Evolutionary conservation across 495 filamentous ascomycete genomes (phyloP).

Genomic region (Penicillium cinerascens): DNA sequence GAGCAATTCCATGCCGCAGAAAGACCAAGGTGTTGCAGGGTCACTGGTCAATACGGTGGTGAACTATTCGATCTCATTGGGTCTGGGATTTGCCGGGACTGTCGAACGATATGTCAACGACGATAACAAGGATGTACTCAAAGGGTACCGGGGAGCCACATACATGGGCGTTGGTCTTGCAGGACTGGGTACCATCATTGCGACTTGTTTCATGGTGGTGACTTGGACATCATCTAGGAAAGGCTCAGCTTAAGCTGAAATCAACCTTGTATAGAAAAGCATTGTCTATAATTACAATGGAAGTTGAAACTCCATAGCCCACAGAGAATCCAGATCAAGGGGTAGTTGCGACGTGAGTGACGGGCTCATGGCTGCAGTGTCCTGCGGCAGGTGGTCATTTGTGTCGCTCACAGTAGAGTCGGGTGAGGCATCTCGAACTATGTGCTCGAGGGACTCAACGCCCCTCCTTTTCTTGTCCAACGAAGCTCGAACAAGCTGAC

Average conservation of each 20-base stretch:
- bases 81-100: conserved; percentile 63
- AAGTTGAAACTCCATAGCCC: conserved; percentile 13
- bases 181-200: conserved; percentile 21
- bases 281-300: background rate
- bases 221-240: conserved; percentile 9
- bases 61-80: conserved; percentile 65
- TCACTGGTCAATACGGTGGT: conserved; percentile 62
- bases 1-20: conserved; percentile 28
- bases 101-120: conserved; percentile 53
- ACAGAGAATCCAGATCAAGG: conserved; percentile 16
- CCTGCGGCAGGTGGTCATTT: conserved; percentile 1
- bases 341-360: conserved; percentile 8
- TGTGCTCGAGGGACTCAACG: conserved; percentile 13
- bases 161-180: conserved; percentile 40
- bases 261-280: background rate
- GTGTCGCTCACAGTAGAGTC: background rate
- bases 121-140: conserved; percentile 32
- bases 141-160: conserved; percentile 36
- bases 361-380: conserved; percentile 8
- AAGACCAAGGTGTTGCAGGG: conserved; percentile 50
- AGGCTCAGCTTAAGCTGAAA: background rate
- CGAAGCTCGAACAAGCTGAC: conserved; percentile 25
- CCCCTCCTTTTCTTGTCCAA: conserved; percentile 24
- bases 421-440: conserved; percentile 7
- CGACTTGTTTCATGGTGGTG: conserved; percentile 15